Evolutionary conservation across 495 filamentous ascomycete species (phyloP).

Genomic region (Chaetomium tenue): DNA sequence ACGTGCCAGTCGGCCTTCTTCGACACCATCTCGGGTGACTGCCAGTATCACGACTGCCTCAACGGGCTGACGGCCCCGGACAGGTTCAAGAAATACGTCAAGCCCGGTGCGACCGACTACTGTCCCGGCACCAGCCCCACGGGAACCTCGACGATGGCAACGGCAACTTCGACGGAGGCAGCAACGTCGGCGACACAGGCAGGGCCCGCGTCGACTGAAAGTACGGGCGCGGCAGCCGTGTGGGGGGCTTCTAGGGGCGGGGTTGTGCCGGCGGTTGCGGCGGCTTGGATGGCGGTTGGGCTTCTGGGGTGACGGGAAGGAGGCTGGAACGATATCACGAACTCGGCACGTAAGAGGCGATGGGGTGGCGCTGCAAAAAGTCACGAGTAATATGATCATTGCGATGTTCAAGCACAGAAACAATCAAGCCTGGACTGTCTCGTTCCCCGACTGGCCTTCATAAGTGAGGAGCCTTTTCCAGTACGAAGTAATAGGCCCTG

Average conservation of each 20-base stretch:
- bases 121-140: constrained; percentile 1
- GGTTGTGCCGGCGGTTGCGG: background rate
- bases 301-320: background rate
- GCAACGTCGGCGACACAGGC: background rate
- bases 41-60: background rate
- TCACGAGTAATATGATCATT: no score
- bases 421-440: no score
- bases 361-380: no score
- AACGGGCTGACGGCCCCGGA: background rate
- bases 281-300: background rate
- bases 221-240: background rate
- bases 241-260: background rate
- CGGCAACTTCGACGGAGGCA: background rate
- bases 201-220: background rate
- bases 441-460: no score
- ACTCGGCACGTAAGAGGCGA: no score
- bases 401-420: no score
- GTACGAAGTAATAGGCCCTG: no score
- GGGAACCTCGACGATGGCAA: background rate
- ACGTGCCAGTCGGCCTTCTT: background rate
- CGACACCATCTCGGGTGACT: constrained; percentile 7
- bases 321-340: no score
- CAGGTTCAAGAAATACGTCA: background rate
- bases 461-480: no score
- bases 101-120: background rate